phyloP scores from a whole-genome alignment of 305 asterid genomes.

The Fraxinus dipetala region DNA sequence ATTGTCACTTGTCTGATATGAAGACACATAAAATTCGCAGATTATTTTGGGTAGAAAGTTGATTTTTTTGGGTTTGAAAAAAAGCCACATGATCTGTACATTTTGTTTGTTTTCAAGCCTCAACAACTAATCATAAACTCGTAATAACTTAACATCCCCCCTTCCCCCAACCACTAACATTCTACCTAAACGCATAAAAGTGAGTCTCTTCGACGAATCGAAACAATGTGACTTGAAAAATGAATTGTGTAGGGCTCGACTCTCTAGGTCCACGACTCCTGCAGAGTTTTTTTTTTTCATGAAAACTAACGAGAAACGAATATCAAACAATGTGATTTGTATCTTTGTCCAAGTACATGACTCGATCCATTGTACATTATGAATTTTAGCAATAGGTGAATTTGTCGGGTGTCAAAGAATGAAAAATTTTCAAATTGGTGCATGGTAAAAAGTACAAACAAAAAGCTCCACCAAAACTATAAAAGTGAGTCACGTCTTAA shows the following conservation, averaged over 20 bases:
- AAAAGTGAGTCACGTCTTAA: neutral
- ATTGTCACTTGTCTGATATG: constrained; percentile 52
- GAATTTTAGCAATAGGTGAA: neutral
- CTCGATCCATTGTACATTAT: neutral
- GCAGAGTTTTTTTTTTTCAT: neutral
- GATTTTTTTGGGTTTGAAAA: constrained; percentile 32
- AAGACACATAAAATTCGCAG: constrained; percentile 44
- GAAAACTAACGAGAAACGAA: neutral
- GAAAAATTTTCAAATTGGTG: neutral
- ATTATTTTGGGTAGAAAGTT: constrained; percentile 26
- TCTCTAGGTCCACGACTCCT: neutral
- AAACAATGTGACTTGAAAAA: neutral
- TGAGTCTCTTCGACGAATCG: neutral
- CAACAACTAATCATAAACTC: constrained; percentile 34
- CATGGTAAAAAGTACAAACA: neutral
- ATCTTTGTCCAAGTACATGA: neutral
- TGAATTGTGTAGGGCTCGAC: neutral
- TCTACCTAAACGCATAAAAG: neutral
- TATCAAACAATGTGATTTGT: too few relatives aligned
- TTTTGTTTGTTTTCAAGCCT: constrained; percentile 24
- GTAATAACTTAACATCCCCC: neutral
- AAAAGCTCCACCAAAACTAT: neutral
- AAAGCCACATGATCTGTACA: constrained; percentile 31
- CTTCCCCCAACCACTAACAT: neutral
- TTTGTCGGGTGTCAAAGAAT: neutral